A percentile compares a stretch with the other conserved stretches of the same genome.
Evolutionary conservation across 352 stramenopile species (phyloP).

Genomic region (Phytopythium ostracodes): DNA sequence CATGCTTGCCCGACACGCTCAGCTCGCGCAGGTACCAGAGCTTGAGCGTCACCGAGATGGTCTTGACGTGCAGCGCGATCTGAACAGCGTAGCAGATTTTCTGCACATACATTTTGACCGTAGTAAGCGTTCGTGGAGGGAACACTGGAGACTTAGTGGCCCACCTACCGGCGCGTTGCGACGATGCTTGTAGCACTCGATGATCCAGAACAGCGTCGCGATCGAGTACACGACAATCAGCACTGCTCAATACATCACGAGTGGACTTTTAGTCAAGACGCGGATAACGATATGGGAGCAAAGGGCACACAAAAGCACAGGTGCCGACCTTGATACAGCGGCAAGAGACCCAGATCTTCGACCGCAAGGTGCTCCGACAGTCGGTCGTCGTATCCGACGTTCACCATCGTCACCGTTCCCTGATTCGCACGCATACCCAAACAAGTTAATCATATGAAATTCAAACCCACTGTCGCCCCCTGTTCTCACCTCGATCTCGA

Average conservation of each 20-base stretch:
- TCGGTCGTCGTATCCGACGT: conserved; percentile 41
- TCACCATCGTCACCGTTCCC: conserved; percentile 46
- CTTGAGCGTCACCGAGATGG: conserved; percentile 44
- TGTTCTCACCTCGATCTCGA: conserved; percentile 35
- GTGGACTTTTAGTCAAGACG: no score
- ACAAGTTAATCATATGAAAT: no score
- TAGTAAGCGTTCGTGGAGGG: no score
- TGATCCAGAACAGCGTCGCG: conserved; percentile 39
- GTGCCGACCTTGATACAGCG: conserved; percentile 48
- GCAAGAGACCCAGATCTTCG: conserved; percentile 48
- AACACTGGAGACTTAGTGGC: neutral
- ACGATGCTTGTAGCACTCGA: conserved; percentile 35
- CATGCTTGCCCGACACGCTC: conserved; percentile 28
- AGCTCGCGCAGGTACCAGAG: conserved; percentile 46
- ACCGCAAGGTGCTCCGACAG: conserved; percentile 62
- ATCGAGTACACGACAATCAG: conserved; percentile 39
- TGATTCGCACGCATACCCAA: conserved; percentile 4
- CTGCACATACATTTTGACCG: conserved; percentile 16
- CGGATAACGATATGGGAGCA: no score
- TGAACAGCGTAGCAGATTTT: conserved; percentile 54
- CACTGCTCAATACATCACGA: conserved; percentile 17
- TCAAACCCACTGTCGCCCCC: no score
- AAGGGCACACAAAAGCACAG: no score
- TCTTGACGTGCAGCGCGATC: conserved; percentile 43
- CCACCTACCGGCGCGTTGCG: conserved; percentile 39